Conservation (phyloP, 805 yeast species). For the Cyberlindnera amylophila region DNA sequence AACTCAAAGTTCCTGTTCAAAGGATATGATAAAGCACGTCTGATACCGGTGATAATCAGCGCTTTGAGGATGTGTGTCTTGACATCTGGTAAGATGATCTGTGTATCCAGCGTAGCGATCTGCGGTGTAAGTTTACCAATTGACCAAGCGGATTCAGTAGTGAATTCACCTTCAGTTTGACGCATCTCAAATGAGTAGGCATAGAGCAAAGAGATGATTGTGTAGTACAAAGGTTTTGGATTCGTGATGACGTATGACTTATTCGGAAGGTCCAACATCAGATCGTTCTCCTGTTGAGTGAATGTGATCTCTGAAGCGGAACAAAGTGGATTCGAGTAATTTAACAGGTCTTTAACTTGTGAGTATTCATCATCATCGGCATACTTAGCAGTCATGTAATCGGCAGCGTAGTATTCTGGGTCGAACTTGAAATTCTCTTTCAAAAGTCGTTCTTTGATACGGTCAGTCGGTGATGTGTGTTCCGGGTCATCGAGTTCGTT, state of each 20-base stretch:
- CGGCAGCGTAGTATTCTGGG: slow-evolving; percentile 85
- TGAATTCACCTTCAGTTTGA: slow-evolving; percentile 66
- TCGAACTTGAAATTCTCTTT: slow-evolving; percentile 77
- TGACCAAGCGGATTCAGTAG: slow-evolving; percentile 90
- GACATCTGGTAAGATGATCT: slow-evolving; percentile 35
- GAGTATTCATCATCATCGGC: slow-evolving; percentile 49
- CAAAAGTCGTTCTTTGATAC: slow-evolving; percentile 62
- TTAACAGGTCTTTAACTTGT: slow-evolving; percentile 40
- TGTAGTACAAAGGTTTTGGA: slow-evolving; percentile 53
- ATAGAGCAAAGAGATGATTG: slow-evolving; percentile 65
- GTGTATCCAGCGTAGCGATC: slow-evolving; percentile 64
- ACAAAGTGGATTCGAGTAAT: slow-evolving; percentile 50
- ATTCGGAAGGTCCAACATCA: slow-evolving; percentile 65
- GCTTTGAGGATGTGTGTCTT: slow-evolving; percentile 40
- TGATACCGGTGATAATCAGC: slow-evolving; percentile 54
- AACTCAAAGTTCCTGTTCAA: slow-evolving; percentile 69
- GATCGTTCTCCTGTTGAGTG: slow-evolving; percentile 56
- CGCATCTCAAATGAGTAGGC: slow-evolving; percentile 73
- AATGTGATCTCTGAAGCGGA: slow-evolving; percentile 35
- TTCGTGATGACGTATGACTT: slow-evolving; percentile 55
- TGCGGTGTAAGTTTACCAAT: slow-evolving; percentile 85
- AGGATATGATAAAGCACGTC: slow-evolving; percentile 79
- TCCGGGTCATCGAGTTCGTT: slow-evolving; percentile 87
- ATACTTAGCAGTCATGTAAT: slow-evolving; percentile 57
- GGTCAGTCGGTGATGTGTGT: slow-evolving; percentile 47